Evolutionary conservation across 768 basidiomycete species (phyloP).

Genomic region (Auriscalpium orientale): DNA sequence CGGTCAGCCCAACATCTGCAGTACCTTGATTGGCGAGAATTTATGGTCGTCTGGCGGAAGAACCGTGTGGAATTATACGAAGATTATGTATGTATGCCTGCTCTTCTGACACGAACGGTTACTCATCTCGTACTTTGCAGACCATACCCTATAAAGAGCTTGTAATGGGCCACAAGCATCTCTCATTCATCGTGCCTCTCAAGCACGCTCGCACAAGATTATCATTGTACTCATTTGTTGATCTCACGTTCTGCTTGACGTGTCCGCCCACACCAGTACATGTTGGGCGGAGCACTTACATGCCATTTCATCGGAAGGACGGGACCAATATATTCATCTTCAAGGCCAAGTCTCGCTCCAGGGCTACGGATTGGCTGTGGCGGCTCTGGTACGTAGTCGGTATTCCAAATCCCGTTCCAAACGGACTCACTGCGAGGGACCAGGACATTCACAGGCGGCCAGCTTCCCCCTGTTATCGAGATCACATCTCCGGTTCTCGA

Average conservation of each 20-base stretch:
- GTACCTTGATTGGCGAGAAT: slow-evolving; percentile 72
- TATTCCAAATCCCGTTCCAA: too few relatives aligned
- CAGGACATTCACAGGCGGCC: slow-evolving; percentile 42
- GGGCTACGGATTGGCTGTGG: slow-evolving; percentile 89
- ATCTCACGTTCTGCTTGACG: slow-evolving; percentile 73
- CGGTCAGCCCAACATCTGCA: slow-evolving; percentile 53
- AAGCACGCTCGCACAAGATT: slow-evolving; percentile 51
- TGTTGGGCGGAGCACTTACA: slow-evolving; percentile 34
- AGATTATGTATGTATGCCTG: slow-evolving; percentile 55
- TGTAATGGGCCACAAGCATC: slow-evolving; percentile 63
- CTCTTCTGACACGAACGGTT: background rate
- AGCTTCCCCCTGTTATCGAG: slow-evolving; percentile 62
- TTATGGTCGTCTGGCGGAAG: slow-evolving; percentile 78
- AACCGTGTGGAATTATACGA: slow-evolving; percentile 76
- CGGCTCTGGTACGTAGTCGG: slow-evolving; percentile 52
- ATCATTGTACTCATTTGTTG: slow-evolving; percentile 84
- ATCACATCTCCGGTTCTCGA: slow-evolving; percentile 63
- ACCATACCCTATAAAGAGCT: slow-evolving; percentile 60
- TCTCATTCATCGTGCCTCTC: slow-evolving; percentile 75
- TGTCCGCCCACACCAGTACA: slow-evolving; percentile 49
- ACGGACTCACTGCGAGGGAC: too few relatives aligned
- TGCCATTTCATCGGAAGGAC: slow-evolving; percentile 43
- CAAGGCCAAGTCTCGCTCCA: slow-evolving; percentile 68
- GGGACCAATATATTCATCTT: slow-evolving; percentile 87
- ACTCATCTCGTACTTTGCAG: slow-evolving; percentile 25